Conservation (phyloP, 2,329 filamentous ascomycete genomes). For the Periglandula ipomoeae region DNA sequence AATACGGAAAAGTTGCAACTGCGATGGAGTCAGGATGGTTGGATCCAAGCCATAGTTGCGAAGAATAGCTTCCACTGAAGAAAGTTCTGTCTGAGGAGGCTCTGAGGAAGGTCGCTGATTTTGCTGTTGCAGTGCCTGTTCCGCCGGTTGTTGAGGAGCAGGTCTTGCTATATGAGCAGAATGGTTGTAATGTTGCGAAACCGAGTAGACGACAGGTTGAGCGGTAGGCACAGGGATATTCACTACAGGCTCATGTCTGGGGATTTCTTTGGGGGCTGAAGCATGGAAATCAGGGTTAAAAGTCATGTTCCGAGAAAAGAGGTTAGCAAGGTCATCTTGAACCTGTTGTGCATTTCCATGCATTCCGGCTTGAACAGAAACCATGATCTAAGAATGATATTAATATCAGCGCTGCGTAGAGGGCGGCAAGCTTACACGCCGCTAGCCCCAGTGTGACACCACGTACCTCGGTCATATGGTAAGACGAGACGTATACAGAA, state of each 20-base stretch:
- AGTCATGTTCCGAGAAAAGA: slow-evolving; percentile 70
- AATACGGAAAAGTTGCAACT: slow-evolving; percentile 69
- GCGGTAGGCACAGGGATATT: slow-evolving; percentile 16
- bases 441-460: not conserved
- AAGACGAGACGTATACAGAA: no score
- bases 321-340: slow-evolving; percentile 72
- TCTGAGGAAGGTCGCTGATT: slow-evolving; percentile 40
- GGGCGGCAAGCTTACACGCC: not conserved
- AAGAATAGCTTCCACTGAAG: slow-evolving; percentile 49
- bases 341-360: slow-evolving; percentile 40
- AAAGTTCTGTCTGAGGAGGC: slow-evolving; percentile 37
- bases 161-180: slow-evolving; percentile 51
- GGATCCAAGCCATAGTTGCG: slow-evolving; percentile 62
- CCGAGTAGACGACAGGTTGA: slow-evolving; percentile 56
- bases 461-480: slow-evolving; percentile 4
- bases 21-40: slow-evolving; percentile 58
- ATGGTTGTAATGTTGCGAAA: slow-evolving; percentile 78
- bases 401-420: not conserved
- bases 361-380: slow-evolving; percentile 20
- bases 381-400: slow-evolving; percentile 21
- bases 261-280: slow-evolving; percentile 15
- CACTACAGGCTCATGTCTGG: slow-evolving; percentile 19
- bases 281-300: slow-evolving; percentile 37
- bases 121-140: slow-evolving; percentile 22
- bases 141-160: slow-evolving; percentile 18